phyloP scores from a whole-genome alignment of 108 stramenopile species.

The Nannochloropsis salina region DNA sequence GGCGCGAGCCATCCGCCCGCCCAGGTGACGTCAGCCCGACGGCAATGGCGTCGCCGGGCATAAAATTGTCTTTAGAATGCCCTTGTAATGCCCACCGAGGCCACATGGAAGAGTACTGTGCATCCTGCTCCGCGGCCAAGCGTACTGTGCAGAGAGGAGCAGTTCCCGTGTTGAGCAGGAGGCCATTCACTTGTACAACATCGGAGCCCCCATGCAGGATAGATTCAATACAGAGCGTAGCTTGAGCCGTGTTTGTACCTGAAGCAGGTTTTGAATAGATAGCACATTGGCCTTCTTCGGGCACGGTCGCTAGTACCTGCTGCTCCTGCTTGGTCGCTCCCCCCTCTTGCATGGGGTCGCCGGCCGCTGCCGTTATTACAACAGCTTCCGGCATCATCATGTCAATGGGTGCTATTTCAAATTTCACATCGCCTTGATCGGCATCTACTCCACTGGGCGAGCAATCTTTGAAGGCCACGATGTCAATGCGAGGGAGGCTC shows the following conservation, averaged over 20 bases:
- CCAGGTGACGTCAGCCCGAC: background rate
- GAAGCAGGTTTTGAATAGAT: slow-evolving; percentile 16
- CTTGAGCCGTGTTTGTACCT: background rate
- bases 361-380: background rate
- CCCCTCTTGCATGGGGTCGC: background rate
- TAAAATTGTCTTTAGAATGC: background rate
- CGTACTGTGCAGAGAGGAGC: background rate
- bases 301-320: background rate
- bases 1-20: background rate
- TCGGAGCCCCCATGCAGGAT: background rate
- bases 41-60: background rate
- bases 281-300: background rate
- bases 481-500: background rate
- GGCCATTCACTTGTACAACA: slow-evolving; percentile 4
- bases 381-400: background rate
- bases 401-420: background rate
- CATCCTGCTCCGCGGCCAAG: slow-evolving; percentile 10
- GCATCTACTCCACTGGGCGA: background rate
- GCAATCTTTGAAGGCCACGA: background rate
- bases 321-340: background rate
- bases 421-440: background rate
- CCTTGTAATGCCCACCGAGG: background rate
- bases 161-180: background rate
- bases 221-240: background rate
- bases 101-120: background rate